Evolutionary conservation across 2,329 filamentous ascomycete genomes (phyloP).

Genomic region (Cordyceps farinosa): DNA sequence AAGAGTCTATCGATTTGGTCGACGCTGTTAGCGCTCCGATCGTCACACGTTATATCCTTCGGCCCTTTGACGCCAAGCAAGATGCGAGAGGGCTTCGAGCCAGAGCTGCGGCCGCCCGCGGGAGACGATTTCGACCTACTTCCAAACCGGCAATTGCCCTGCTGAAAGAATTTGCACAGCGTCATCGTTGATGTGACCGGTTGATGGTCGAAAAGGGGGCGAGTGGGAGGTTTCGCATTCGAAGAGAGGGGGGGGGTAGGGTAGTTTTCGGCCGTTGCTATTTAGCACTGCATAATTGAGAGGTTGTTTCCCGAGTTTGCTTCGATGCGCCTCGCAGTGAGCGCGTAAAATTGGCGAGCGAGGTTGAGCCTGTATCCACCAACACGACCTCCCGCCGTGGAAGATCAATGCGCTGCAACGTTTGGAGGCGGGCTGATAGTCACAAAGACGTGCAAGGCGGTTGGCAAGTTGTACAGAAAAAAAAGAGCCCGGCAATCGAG

Average conservation of each 20-base stretch:
- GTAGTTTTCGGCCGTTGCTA: not conserved
- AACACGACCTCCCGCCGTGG: not conserved
- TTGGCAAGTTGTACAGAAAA: not conserved
- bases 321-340: not conserved
- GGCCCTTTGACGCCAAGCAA: not conserved
- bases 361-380: not conserved
- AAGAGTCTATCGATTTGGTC: constrained; percentile 40
- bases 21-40: not conserved
- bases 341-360: not conserved
- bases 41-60: not conserved
- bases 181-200: constrained; percentile 30
- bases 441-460: not conserved
- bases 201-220: not conserved
- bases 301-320: not conserved
- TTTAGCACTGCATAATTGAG: not conserved
- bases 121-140: constrained; percentile 36
- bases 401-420: not conserved
- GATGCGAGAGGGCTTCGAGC: not conserved
- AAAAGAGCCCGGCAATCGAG: not conserved
- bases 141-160: constrained; percentile 51
- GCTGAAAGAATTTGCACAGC: constrained; percentile 48
- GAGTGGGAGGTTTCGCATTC: constrained; percentile 8
- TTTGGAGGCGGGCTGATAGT: too few species aligned
- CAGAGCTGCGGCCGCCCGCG: not conserved
- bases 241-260: not conserved